These are phyloP conservation scores for Prunus yedoensis DNA, from an alignment of 331 rosid species.

Conservation along the genomic window DNA sequence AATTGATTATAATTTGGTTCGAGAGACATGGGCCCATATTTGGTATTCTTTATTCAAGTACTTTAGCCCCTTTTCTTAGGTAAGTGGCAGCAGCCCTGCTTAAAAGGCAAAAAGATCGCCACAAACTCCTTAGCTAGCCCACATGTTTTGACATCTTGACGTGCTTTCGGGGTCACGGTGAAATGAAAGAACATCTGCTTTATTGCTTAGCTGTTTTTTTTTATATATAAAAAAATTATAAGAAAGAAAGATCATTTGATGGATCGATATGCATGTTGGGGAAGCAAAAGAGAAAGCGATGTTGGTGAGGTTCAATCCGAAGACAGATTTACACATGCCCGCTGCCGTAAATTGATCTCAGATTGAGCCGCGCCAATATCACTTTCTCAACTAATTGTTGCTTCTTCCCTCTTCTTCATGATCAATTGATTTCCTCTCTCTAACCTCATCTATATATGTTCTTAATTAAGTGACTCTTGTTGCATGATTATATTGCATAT, in stretches of 20 bases:
- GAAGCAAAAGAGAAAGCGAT: conserved; percentile 63
- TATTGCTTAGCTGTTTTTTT: not conserved
- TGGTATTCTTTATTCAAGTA: conserved; percentile 23
- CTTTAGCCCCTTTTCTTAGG: conserved; percentile 29
- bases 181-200: not conserved
- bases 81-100: conserved; percentile 34
- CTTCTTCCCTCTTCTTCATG: not conserved
- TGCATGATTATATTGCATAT: not conserved
- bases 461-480: not conserved
- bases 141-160: conserved; percentile 11
- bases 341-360: conserved; percentile 71
- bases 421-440: conserved; percentile 22
- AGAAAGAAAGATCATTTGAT: conserved; percentile 13
- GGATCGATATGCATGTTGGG: conserved; percentile 30
- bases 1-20: conserved; percentile 7
- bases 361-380: conserved; percentile 99
- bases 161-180: conserved; percentile 6
- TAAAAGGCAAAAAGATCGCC: conserved; percentile 23
- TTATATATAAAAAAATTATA: not conserved
- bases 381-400: conserved; percentile 43
- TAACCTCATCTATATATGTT: not conserved
- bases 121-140: conserved; percentile 19
- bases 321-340: conserved; percentile 68
- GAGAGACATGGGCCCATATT: conserved; percentile 32
- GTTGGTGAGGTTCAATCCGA: conserved; percentile 99